Conservation (phyloP, 2,329 filamentous ascomycete genomes). For the Mycosphaerella sp. region DNA sequence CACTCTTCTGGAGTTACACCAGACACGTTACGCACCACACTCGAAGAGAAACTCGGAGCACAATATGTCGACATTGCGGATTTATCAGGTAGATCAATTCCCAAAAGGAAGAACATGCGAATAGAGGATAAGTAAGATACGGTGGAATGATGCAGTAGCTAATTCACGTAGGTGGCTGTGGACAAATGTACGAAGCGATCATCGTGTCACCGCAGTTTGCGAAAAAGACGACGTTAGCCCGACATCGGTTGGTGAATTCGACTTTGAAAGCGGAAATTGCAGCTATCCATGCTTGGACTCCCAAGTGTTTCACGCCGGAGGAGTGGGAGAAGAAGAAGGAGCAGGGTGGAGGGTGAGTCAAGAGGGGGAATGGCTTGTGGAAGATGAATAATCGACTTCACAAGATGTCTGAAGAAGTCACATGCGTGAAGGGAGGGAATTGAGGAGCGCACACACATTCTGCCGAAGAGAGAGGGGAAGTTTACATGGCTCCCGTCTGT, state of each 20-base stretch:
- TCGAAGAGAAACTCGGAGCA: slow-evolving; percentile 65
- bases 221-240: slow-evolving; percentile 64
- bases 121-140: background rate
- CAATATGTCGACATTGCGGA: slow-evolving; percentile 82
- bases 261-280: slow-evolving; percentile 82
- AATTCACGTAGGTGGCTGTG: slow-evolving; percentile 54
- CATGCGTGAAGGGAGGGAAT: too few relatives aligned
- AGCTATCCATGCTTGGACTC: slow-evolving; percentile 89
- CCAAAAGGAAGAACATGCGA: too few relatives aligned
- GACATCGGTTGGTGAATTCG: slow-evolving; percentile 79
- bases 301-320: slow-evolving; percentile 85
- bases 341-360: slow-evolving; percentile 33
- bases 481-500: too few relatives aligned
- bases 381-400: background rate
- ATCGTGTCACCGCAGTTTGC: slow-evolving; percentile 54
- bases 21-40: slow-evolving; percentile 60
- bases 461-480: too few relatives aligned
- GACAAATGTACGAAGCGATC: slow-evolving; percentile 63
- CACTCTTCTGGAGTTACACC: slow-evolving; percentile 58
- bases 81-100: slow-evolving; percentile 67
- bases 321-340: slow-evolving; percentile 76
- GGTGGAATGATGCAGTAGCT: background rate
- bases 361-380: background rate
- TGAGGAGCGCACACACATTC: too few relatives aligned
- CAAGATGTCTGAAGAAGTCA: too few relatives aligned